These are phyloP conservation scores for Saccharomycopsis synnaedendra DNA, from an alignment of 805 yeast species.

Conservation along the genomic window DNA sequence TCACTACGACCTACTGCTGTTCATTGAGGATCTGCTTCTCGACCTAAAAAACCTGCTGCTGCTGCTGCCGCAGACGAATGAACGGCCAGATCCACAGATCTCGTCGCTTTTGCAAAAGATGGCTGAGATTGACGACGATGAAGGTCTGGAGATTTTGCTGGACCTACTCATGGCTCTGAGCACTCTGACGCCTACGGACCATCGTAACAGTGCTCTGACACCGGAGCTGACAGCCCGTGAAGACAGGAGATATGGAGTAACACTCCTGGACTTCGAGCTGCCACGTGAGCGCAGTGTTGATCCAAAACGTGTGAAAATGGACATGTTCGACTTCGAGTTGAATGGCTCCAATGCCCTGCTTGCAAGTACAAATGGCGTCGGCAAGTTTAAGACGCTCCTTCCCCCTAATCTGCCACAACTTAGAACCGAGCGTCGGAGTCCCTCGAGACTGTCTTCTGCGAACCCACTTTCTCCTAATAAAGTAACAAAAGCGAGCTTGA, in stretches of 20 bases:
- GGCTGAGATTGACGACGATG: constrained; percentile 10
- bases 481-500: neutral
- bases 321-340: constrained; percentile 9
- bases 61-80: neutral
- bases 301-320: constrained; percentile 8
- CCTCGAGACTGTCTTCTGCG: neutral
- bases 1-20: neutral
- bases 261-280: constrained; percentile 12
- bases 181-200: neutral
- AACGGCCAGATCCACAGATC: neutral
- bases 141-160: constrained; percentile 10
- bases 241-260: constrained; percentile 3
- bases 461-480: neutral
- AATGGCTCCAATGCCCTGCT: neutral
- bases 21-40: constrained; percentile 7
- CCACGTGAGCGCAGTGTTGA: constrained; percentile 1
- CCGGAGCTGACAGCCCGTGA: constrained; percentile 10
- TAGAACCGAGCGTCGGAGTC: neutral
- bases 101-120: constrained; percentile 3
- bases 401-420: constrained; percentile 14
- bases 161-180: constrained; percentile 9
- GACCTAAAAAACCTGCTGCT: constrained; percentile 2
- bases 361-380: constrained; percentile 2
- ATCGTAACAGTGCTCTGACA: constrained; percentile 3
- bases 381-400: constrained; percentile 10